phyloP scores from a whole-genome alignment of 2,329 filamentous ascomycete genomes.

The Xylaria digitata region DNA sequence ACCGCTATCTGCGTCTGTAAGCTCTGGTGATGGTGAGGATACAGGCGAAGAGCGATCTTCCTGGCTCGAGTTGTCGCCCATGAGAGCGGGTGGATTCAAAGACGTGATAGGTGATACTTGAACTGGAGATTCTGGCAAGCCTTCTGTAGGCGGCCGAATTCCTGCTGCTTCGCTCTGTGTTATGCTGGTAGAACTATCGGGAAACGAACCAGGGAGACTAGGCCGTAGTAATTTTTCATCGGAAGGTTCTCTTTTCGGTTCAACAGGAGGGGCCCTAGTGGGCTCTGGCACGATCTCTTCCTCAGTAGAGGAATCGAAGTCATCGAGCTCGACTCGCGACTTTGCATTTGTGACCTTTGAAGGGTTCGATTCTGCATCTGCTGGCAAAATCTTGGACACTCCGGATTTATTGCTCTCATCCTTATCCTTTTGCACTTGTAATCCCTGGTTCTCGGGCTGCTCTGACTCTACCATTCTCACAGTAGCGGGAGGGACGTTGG shows the following conservation, averaged over 20 bases:
- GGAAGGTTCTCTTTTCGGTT: conserved; percentile 45
- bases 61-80: conserved; percentile 77
- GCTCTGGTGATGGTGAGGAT: conserved; percentile 73
- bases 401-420: conserved; percentile 55
- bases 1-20: conserved; percentile 60
- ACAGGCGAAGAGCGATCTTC: conserved; percentile 71
- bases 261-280: conserved; percentile 40
- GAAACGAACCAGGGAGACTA: conserved; percentile 55
- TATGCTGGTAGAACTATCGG: conserved; percentile 54
- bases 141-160: conserved; percentile 51
- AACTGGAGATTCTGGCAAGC: conserved; percentile 75
- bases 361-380: conserved; percentile 62
- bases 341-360: conserved; percentile 69
- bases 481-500: conserved; percentile 64
- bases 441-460: conserved; percentile 54
- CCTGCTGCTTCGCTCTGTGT: conserved; percentile 51
- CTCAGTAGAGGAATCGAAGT: conserved; percentile 71
- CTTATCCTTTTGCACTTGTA: conserved; percentile 57
- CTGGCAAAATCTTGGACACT: conserved; percentile 58
- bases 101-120: conserved; percentile 68
- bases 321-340: conserved; percentile 74
- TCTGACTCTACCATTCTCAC: conserved; percentile 70
- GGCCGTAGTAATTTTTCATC: conserved; percentile 50
- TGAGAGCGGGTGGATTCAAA: conserved; percentile 72
- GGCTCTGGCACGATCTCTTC: conserved; percentile 54